Conservation (phyloP, 106 monocot genomes). For the Cymbidium sinense region DNA sequence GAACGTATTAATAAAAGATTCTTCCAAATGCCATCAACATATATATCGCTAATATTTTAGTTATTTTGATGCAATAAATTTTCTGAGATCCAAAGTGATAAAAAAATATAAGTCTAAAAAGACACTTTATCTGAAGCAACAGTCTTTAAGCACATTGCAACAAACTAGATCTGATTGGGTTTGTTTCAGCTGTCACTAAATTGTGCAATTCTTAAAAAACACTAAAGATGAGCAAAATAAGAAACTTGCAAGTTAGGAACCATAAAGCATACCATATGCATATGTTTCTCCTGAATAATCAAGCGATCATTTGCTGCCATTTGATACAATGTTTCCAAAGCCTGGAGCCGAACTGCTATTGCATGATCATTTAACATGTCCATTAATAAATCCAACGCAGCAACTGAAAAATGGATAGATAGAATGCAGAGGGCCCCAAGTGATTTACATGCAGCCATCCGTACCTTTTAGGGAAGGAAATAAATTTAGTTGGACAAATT, state of each 20-base stretch:
- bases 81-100: neutral
- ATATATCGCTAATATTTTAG: neutral
- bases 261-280: slow-evolving; percentile 63
- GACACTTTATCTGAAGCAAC: neutral
- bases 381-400: slow-evolving; percentile 67
- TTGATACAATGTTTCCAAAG: slow-evolving; percentile 53
- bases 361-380: slow-evolving; percentile 82
- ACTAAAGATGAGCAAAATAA: neutral
- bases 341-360: slow-evolving; percentile 44
- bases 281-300: slow-evolving; percentile 60
- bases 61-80: neutral
- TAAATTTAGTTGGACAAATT: slow-evolving; percentile 1
- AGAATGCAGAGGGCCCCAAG: slow-evolving; percentile 57
- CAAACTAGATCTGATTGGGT: neutral
- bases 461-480: slow-evolving; percentile 39
- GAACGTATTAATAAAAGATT: neutral
- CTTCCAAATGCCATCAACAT: neutral
- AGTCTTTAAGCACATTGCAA: neutral
- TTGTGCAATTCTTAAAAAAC: neutral
- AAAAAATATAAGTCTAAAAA: neutral
- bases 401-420: slow-evolving; percentile 51
- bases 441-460: slow-evolving; percentile 58
- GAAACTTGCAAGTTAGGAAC: neutral
- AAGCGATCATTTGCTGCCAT: slow-evolving; percentile 56
- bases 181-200: neutral